Percentiles rank a stretch among this genome's conserved stretches.
Evolutionary conservation across 495 filamentous ascomycete genomes (phyloP).

Genomic region (Pyrenula aspistea): DNA sequence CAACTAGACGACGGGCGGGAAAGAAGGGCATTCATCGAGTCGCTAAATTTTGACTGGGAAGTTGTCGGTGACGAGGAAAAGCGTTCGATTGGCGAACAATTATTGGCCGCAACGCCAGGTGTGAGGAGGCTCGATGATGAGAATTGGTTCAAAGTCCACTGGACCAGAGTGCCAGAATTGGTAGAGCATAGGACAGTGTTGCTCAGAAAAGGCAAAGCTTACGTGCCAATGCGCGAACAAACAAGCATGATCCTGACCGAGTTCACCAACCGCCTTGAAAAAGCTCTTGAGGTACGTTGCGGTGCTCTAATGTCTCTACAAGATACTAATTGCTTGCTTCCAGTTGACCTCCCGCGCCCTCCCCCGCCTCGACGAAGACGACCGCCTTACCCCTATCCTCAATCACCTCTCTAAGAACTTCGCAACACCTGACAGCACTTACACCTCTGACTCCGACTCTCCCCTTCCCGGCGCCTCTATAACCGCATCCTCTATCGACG

Average conservation of each 20-base stretch:
- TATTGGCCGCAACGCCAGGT: constrained; percentile 39
- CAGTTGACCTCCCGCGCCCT: constrained; percentile 79
- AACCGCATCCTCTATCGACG: constrained; percentile 67
- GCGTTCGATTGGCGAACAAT: constrained; percentile 34
- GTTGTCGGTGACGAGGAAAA: constrained; percentile 66
- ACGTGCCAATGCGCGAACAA: constrained; percentile 80
- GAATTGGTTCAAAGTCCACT: constrained; percentile 89
- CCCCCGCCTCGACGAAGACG: constrained; percentile 90
- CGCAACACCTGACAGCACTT: constrained; percentile 73
- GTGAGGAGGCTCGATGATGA: constrained; percentile 58
- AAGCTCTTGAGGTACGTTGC: constrained; percentile 59
- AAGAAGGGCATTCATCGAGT: constrained; percentile 61
- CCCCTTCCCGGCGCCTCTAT: constrained; percentile 56
- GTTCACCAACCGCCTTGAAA: constrained; percentile 66
- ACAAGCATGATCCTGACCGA: constrained; percentile 78
- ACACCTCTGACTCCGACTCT: constrained; percentile 44
- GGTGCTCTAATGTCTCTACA: background rate
- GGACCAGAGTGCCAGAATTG: constrained; percentile 83
- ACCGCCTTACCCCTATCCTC: constrained; percentile 86
- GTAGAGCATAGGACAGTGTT: constrained; percentile 70
- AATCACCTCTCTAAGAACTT: constrained; percentile 88
- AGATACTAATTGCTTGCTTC: constrained; percentile 9
- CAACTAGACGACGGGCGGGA: constrained; percentile 58
- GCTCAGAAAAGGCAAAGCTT: constrained; percentile 72
- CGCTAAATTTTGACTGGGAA: constrained; percentile 72